A percentile compares a stretch with the other conserved stretches of the same genome.
Evolutionary conservation across 305 asterid genomes (phyloP).

Genomic region (Withania somnifera): DNA sequence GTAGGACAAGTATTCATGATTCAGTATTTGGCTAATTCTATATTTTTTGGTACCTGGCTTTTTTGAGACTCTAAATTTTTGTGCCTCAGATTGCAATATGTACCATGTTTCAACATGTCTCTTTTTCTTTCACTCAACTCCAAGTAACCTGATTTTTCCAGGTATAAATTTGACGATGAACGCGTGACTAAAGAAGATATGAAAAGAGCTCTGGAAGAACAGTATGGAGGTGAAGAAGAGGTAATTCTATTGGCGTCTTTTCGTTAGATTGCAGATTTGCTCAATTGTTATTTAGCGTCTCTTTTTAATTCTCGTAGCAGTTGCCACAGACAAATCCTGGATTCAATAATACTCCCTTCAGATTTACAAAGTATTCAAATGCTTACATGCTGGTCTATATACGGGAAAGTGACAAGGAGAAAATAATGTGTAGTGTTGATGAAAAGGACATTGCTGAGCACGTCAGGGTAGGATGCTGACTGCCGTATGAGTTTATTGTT

Average conservation of each 20-base stretch:
- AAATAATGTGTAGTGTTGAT: constrained; percentile 43
- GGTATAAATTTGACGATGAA: constrained; percentile 60
- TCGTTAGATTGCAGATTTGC: not conserved
- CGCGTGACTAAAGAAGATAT: constrained; percentile 54
- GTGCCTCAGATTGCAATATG: not conserved
- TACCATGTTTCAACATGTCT: not conserved
- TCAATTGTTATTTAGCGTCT: not conserved
- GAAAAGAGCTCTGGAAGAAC: constrained; percentile 45
- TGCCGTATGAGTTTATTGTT: not conserved
- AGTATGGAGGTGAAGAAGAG: constrained; percentile 55
- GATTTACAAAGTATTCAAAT: constrained; percentile 48
- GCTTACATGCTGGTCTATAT: constrained; percentile 66
- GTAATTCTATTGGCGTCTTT: constrained; percentile 8
- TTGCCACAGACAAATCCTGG: constrained; percentile 43
- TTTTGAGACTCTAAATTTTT: not conserved
- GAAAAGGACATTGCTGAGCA: constrained; percentile 8
- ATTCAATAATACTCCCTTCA: constrained; percentile 31
- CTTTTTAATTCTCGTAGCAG: constrained; percentile 16
- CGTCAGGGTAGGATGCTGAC: constrained; percentile 6
- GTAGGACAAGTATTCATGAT: not conserved
- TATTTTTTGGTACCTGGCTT: not conserved
- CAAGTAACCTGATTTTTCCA: constrained; percentile 15
- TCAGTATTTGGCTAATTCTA: not conserved
- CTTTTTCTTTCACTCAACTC: not conserved
- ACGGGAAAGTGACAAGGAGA: constrained; percentile 56